phyloP scores from a whole-genome alignment of 1,284 basidiomycete genomes.

The Hymenochaete sp. region DNA sequence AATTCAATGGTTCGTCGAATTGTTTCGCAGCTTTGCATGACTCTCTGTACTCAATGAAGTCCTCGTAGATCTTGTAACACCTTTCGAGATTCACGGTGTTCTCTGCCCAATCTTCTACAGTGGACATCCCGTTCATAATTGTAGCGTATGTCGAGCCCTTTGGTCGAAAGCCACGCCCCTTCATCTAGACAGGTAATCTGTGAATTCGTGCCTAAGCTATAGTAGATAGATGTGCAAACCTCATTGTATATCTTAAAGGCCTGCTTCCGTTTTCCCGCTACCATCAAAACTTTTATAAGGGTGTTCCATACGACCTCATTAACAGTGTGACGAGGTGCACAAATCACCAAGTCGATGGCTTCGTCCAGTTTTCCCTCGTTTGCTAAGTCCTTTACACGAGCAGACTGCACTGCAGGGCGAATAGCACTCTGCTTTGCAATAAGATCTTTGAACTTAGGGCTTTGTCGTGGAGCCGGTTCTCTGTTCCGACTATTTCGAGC shows the following conservation, averaged over 20 bases:
- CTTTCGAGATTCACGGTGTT: constrained; percentile 51
- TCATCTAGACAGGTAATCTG: constrained; percentile 48
- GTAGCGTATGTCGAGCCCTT: constrained; percentile 55
- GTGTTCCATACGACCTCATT: constrained; percentile 70
- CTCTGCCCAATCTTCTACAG: constrained; percentile 47
- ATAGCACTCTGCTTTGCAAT: background rate
- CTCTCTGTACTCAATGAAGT: constrained; percentile 40
- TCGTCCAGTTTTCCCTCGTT: constrained; percentile 43
- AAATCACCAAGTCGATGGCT: constrained; percentile 54
- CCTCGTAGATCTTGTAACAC: constrained; percentile 48
- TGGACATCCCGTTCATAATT: constrained; percentile 51
- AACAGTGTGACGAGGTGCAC: constrained; percentile 56
- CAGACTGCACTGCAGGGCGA: constrained; percentile 7
- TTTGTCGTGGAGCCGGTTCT: background rate
- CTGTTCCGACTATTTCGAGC: no score
- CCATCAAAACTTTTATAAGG: constrained; percentile 52
- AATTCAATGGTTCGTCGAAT: constrained; percentile 40
- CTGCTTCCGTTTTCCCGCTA: constrained; percentile 44
- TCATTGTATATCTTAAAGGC: constrained; percentile 57
- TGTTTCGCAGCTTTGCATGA: constrained; percentile 36
- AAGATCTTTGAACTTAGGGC: background rate
- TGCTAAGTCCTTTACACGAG: constrained; percentile 43
- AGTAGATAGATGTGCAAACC: constrained; percentile 34
- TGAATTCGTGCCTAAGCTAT: constrained; percentile 7
- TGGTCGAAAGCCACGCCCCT: constrained; percentile 63